Conservation (phyloP, 2,329 filamentous ascomycete species). For the Sporothrix mexicana region DNA sequence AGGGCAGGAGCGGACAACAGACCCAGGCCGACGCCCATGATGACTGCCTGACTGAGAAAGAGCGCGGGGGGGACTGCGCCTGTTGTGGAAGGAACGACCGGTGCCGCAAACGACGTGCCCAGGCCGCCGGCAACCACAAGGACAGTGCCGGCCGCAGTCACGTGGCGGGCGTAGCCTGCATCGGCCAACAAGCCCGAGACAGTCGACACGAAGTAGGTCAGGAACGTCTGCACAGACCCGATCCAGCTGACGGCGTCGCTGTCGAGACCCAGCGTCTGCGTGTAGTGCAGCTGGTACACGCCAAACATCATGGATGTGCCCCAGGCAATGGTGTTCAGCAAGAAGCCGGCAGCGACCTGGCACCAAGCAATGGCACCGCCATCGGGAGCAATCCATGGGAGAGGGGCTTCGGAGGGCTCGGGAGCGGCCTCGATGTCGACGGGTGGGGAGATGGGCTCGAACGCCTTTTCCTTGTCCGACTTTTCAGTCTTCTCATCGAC, state of each 20-base stretch:
- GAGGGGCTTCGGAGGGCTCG: not conserved
- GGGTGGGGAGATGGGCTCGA: not conserved
- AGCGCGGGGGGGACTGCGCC: conserved; percentile 39
- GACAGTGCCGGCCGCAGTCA: conserved; percentile 49
- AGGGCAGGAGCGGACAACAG: conserved; percentile 61
- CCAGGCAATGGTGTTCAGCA: conserved; percentile 58
- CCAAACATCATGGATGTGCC: conserved; percentile 57
- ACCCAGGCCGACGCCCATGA: conserved; percentile 60
- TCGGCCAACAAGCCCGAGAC: conserved; percentile 57
- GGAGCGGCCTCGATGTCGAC: not conserved
- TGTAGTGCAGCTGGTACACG: conserved; percentile 56
- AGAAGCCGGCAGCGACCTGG: conserved; percentile 55
- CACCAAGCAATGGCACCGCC: conserved; percentile 57
- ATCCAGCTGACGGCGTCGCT: conserved; percentile 54
- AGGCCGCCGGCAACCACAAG: conserved; percentile 56
- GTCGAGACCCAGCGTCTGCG: conserved; percentile 44
- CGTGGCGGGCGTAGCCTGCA: conserved; percentile 54
- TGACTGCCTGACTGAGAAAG: conserved; percentile 60
- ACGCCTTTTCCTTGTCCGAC: not conserved
- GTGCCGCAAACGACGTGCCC: conserved; percentile 55
- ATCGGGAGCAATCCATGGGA: conserved; percentile 45
- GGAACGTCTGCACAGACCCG: conserved; percentile 57
- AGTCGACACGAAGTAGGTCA: conserved; percentile 56
- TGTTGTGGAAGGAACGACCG: conserved; percentile 49
- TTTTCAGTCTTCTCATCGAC: not conserved